Percentiles rank a stretch among this genome's conserved stretches.
Evolutionary conservation across 176 grass and related monocot genomes (phyloP).

Genomic region (Stipa capillata): DNA sequence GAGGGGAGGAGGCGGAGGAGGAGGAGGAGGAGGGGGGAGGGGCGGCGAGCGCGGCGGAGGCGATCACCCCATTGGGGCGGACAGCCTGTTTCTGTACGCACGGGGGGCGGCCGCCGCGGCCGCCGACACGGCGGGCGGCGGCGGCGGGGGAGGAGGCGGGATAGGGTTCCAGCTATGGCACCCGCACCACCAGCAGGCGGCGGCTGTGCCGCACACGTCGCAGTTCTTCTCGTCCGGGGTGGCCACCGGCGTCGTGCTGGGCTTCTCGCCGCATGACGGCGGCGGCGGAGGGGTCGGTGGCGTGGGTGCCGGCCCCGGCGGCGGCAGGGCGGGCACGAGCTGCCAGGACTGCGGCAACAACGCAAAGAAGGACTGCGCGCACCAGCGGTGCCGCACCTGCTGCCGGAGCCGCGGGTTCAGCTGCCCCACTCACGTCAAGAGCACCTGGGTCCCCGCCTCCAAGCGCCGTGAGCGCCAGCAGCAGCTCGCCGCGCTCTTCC

Average conservation of each 20-base stretch:
- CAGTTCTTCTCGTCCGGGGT: slow-evolving; percentile 67
- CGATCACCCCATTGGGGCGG: slow-evolving; percentile 41
- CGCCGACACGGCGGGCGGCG: slow-evolving; percentile 45
- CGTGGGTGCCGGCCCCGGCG: not conserved
- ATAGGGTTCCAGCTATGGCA: slow-evolving; percentile 95
- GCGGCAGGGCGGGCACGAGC: slow-evolving; percentile 61
- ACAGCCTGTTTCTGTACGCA: slow-evolving; percentile 78
- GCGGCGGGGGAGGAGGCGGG: slow-evolving; percentile 34
- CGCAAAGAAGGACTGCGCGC: slow-evolving; percentile 87
- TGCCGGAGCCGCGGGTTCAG: slow-evolving; percentile 86
- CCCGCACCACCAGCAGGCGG: slow-evolving; percentile 46
- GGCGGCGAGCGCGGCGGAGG: slow-evolving; percentile 27
- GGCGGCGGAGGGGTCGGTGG: slow-evolving; percentile 9
- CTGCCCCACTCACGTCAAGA: slow-evolving; percentile 85
- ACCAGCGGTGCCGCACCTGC: slow-evolving; percentile 90
- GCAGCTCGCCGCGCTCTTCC: slow-evolving; percentile 62
- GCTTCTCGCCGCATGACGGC: slow-evolving; percentile 42
- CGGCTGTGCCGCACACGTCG: slow-evolving; percentile 34
- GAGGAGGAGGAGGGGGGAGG: slow-evolving; percentile 18
- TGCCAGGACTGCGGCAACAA: slow-evolving; percentile 99
- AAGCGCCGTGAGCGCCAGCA: slow-evolving; percentile 92
- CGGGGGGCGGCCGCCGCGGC: slow-evolving; percentile 53
- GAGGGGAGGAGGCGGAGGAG: slow-evolving; percentile 71
- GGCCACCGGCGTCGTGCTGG: slow-evolving; percentile 47
- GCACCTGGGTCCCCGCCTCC: slow-evolving; percentile 85